Percentiles rank a stretch among this genome's conserved stretches.
phyloP scores from a whole-genome alignment of 768 basidiomycete species.

The Phlebiopsis flavidoalba region DNA sequence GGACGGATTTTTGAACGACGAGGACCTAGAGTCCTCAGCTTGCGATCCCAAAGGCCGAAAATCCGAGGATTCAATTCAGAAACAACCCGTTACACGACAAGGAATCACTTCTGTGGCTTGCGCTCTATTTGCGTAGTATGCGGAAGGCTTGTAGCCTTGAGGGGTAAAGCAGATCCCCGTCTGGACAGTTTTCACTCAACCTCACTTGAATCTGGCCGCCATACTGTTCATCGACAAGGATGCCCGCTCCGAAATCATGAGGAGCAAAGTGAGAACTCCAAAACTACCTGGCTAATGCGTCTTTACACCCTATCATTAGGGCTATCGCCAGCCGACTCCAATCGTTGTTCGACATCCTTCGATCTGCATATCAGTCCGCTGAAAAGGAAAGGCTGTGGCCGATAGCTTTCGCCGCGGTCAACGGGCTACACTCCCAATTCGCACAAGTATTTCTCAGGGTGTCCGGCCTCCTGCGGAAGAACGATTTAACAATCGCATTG shows the following conservation, averaged over 20 bases:
- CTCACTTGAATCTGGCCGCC: neutral
- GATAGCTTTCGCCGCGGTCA: neutral
- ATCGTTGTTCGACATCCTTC: neutral
- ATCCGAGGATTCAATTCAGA: neutral
- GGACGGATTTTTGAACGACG: no score
- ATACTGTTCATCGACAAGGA: neutral
- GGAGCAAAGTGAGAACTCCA: neutral
- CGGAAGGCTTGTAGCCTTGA: neutral
- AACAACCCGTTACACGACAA: slow-evolving; percentile 11
- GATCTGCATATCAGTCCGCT: neutral
- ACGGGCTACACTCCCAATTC: neutral
- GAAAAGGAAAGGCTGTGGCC: neutral
- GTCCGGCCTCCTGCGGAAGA: no score
- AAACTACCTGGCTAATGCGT: neutral
- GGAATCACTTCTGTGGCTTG: slow-evolving; percentile 15
- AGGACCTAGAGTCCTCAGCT: neutral
- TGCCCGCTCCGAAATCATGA: neutral
- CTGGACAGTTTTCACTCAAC: neutral
- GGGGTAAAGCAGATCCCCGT: neutral
- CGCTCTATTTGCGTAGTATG: neutral
- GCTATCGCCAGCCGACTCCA: neutral
- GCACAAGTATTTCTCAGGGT: neutral
- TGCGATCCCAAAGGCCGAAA: neutral
- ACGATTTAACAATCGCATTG: no score
- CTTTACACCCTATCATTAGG: neutral